Evolutionary conservation across 345 rosid genomes (phyloP).

Genomic region (Lepidium didymum): DNA sequence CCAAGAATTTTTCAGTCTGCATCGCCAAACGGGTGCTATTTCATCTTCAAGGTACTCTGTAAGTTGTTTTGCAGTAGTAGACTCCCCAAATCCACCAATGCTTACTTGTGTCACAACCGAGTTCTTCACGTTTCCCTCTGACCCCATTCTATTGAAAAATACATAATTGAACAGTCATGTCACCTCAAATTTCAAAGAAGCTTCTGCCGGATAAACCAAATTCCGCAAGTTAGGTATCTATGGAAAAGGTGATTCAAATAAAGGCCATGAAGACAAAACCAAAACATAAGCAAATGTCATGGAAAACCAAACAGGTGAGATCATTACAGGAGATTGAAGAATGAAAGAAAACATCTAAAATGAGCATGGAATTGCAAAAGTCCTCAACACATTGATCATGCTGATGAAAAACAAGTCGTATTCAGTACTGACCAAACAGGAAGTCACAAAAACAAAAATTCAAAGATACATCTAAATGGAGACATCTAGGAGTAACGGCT

Average conservation of each 20-base stretch:
- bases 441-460: not conserved
- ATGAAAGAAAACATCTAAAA: not conserved
- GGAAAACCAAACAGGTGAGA: not conserved
- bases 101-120: constrained; percentile 64
- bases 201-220: not conserved
- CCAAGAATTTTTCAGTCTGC: constrained; percentile 81
- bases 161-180: not conserved
- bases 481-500: not conserved
- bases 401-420: not conserved
- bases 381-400: not conserved
- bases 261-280: not conserved
- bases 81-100: constrained; percentile 62
- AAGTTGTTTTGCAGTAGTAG: constrained; percentile 54
- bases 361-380: not conserved
- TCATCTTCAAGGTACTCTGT: constrained; percentile 45
- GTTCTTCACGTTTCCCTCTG: constrained; percentile 31
- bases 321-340: not conserved
- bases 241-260: not conserved
- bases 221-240: not conserved
- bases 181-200: not conserved
- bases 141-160: constrained; percentile 27
- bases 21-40: constrained; percentile 64
- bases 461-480: not conserved
- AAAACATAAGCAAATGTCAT: not conserved
- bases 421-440: not conserved